phyloP scores from a whole-genome alignment of 2,329 filamentous ascomycete species.

The Claviceps africana region DNA sequence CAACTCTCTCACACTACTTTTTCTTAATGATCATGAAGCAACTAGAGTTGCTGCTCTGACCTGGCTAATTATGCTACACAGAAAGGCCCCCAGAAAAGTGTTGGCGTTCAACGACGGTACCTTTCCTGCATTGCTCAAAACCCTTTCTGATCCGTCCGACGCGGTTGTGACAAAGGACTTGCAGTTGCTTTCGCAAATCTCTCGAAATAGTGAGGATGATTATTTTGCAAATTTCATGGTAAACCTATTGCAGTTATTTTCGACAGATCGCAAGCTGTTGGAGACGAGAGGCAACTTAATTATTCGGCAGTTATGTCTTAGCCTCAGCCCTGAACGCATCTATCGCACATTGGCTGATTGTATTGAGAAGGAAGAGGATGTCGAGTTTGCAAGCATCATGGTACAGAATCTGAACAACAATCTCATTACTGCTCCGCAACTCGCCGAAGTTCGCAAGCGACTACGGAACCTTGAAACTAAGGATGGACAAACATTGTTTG shows the following conservation, averaged over 20 bases:
- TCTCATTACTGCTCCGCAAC: conserved; percentile 88
- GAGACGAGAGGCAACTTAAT: conserved; percentile 93
- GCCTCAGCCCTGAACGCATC: conserved; percentile 84
- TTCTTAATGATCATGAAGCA: conserved; percentile 91
- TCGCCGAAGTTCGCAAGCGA: conserved; percentile 79
- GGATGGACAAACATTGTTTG: conserved; percentile 93
- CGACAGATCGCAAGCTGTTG: conserved; percentile 78
- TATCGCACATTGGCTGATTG: conserved; percentile 93
- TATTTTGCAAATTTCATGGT: conserved; percentile 99
- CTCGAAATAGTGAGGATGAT: conserved; percentile 87
- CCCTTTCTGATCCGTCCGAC: conserved; percentile 86
- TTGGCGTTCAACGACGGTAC: conserved; percentile 94
- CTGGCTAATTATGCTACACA: conserved; percentile 96
- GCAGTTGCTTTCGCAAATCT: conserved; percentile 89
- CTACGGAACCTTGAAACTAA: conserved; percentile 81
- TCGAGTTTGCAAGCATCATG: conserved; percentile 99
- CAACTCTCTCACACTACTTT: conserved; percentile 80
- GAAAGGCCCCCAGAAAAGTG: conserved; percentile 85
- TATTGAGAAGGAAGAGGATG: conserved; percentile 92
- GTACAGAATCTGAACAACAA: conserved; percentile 99
- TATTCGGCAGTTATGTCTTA: conserved; percentile 86
- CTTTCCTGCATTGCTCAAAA: conserved; percentile 91
- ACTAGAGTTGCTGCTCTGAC: conserved; percentile 86
- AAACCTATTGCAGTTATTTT: conserved; percentile 86
- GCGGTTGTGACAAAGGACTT: conserved; percentile 91